A percentile compares a stretch with the other conserved stretches of the same genome.
Conservation (phyloP, 148 eudicot genomes). For the Arctostaphylos glauca region DNA sequence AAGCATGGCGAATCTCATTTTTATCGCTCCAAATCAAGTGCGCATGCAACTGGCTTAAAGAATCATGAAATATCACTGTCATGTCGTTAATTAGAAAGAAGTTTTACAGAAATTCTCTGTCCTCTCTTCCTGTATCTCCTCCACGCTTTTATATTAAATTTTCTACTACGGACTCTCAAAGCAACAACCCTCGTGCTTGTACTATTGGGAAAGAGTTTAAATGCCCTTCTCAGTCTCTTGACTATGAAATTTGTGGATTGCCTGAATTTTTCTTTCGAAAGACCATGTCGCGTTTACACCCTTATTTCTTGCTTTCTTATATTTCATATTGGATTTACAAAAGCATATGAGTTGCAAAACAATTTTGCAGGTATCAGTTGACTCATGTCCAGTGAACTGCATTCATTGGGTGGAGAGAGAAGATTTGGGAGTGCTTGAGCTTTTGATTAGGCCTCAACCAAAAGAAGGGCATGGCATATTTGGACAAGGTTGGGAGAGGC, state of each 20-base stretch:
- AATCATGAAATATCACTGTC: not conserved
- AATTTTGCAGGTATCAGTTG: constrained; percentile 44
- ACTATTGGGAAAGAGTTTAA: too few relatives aligned
- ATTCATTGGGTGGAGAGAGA: constrained; percentile 64
- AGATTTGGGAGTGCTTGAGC: constrained; percentile 42
- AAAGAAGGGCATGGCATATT: constrained; percentile 49
- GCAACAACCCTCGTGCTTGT: too few relatives aligned
- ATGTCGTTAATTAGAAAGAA: not conserved
- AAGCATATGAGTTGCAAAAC: not conserved
- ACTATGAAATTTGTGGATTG: too few relatives aligned
- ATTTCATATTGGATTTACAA: not conserved
- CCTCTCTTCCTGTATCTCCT: too few relatives aligned
- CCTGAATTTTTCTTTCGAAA: too few relatives aligned
- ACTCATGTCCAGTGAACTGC: constrained; percentile 61
- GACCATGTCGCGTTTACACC: too few relatives aligned
- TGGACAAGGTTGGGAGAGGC: constrained; percentile 69
- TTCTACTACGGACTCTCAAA: too few relatives aligned
- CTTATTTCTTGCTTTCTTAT: not conserved
- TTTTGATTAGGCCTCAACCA: constrained; percentile 39
- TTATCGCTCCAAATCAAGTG: not conserved
- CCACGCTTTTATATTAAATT: too few relatives aligned
- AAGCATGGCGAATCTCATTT: not conserved
- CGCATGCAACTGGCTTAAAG: not conserved
- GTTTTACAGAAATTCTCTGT: not conserved
- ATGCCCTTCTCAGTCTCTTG: too few relatives aligned